A percentile compares a stretch with the other conserved stretches of the same genome.
Conservation (phyloP, 768 basidiomycete species). For the Glaciozyma martinii region DNA sequence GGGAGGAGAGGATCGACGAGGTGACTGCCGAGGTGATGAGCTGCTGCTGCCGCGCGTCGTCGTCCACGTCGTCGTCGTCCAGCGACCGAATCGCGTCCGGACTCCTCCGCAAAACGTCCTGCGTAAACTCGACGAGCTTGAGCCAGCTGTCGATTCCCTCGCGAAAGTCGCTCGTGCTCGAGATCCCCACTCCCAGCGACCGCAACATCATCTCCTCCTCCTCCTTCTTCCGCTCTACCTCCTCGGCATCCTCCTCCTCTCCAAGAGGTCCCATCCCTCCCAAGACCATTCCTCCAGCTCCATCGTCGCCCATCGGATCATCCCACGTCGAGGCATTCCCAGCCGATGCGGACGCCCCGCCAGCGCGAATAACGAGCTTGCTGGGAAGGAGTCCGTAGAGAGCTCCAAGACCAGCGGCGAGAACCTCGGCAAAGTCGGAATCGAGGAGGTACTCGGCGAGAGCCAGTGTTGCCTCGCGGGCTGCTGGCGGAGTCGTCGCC, state of each 20-base stretch:
- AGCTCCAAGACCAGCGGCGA: conserved; percentile 84
- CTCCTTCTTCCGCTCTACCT: conserved; percentile 31
- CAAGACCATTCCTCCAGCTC: conserved; percentile 54
- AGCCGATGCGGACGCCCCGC: conserved; percentile 37
- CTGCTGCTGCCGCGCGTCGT: conserved; percentile 38
- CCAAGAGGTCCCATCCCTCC: conserved; percentile 54
- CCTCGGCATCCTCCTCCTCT: conserved; percentile 43
- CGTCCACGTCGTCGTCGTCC: conserved; percentile 7
- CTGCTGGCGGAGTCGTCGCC: neutral
- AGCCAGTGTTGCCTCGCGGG: conserved; percentile 69
- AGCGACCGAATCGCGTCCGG: neutral
- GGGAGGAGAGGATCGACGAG: conserved; percentile 69
- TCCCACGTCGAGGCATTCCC: conserved; percentile 17
- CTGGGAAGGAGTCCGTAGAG: conserved; percentile 84
- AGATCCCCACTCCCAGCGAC: conserved; percentile 57
- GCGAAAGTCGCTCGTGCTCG: conserved; percentile 65
- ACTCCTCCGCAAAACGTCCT: conserved; percentile 60
- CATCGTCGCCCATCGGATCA: conserved; percentile 7
- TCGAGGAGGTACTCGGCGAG: conserved; percentile 88
- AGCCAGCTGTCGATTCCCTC: conserved; percentile 76
- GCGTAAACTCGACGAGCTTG: conserved; percentile 79
- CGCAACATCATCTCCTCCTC: conserved; percentile 48
- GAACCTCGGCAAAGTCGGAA: conserved; percentile 96
- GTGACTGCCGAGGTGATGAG: conserved; percentile 72
- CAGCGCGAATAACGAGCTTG: conserved; percentile 57